Evolutionary conservation across 2,329 filamentous ascomycete species (phyloP).

Genomic region (Thermochaetoides dissita): DNA sequence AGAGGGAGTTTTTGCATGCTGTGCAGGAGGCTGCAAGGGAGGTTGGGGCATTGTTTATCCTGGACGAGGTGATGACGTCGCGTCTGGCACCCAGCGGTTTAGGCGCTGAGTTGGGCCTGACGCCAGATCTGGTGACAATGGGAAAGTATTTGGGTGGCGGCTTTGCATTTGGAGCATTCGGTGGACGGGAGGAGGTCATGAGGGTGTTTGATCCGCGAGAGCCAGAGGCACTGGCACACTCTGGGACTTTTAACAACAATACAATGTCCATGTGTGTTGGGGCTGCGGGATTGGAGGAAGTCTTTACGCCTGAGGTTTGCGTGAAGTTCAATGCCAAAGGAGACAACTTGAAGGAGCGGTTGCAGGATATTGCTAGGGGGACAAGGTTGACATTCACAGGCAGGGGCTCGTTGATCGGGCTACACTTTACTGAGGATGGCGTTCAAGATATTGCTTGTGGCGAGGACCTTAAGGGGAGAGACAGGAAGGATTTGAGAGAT

Average conservation of each 20-base stretch:
- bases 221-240: conserved; percentile 30
- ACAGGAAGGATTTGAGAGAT: conserved; percentile 22
- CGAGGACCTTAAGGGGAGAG: conserved; percentile 19
- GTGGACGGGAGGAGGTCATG: conserved; percentile 38
- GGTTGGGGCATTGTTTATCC: conserved; percentile 44
- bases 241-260: conserved; percentile 53
- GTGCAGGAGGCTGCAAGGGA: conserved; percentile 31
- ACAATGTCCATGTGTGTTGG: conserved; percentile 37
- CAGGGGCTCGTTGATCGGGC: conserved; percentile 14
- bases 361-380: conserved; percentile 11
- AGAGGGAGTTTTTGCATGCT: conserved; percentile 34
- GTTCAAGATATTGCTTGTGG: conserved; percentile 17
- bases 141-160: conserved; percentile 48
- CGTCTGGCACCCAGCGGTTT: conserved; percentile 40
- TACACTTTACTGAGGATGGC: conserved; percentile 19
- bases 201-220: conserved; percentile 33
- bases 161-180: conserved; percentile 44
- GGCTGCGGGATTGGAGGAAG: conserved; percentile 15
- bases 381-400: conserved; percentile 17
- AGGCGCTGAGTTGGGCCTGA: conserved; percentile 26
- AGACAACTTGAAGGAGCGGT: conserved; percentile 13
- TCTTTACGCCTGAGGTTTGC: conserved; percentile 18
- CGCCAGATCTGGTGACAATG: conserved; percentile 41
- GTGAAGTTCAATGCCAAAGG: conserved; percentile 16
- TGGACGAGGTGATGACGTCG: conserved; percentile 61